Conservation (phyloP, 2,329 filamentous ascomycete species). For the Alternaria rosae region DNA sequence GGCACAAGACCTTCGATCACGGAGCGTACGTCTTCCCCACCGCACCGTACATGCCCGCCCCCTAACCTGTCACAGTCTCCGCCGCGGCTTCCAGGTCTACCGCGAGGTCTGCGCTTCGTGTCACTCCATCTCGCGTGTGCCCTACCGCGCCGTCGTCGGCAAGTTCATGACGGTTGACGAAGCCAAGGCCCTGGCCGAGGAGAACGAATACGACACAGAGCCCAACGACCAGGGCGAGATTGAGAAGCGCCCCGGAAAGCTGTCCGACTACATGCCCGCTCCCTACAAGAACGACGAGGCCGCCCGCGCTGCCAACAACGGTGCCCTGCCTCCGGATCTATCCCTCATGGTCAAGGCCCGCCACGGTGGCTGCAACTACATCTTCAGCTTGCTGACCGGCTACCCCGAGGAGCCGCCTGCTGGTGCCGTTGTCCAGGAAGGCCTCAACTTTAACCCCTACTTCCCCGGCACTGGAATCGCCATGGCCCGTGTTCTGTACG, state of each 20-base stretch:
- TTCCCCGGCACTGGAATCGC: slow-evolving; percentile 99
- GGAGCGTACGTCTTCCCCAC: slow-evolving; percentile 74
- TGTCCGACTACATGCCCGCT: slow-evolving; percentile 92
- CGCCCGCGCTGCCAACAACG: slow-evolving; percentile 96
- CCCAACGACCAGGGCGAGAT: slow-evolving; percentile 98
- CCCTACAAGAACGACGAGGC: slow-evolving; percentile 99
- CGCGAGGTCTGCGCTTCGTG: slow-evolving; percentile 97
- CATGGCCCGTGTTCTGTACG: slow-evolving; percentile 98
- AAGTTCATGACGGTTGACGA: slow-evolving; percentile 94
- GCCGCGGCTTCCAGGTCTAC: slow-evolving; percentile 99
- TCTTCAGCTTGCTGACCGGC: slow-evolving; percentile 95
- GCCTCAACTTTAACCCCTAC: slow-evolving; percentile 99
- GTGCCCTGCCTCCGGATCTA: slow-evolving; percentile 96
- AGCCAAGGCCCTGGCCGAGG: slow-evolving; percentile 95
- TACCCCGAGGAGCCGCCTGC: slow-evolving; percentile 97
- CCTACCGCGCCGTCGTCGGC: slow-evolving; percentile 91
- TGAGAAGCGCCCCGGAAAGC: slow-evolving; percentile 97
- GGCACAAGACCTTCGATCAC: slow-evolving; percentile 96
- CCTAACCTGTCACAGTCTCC: slow-evolving; percentile 68
- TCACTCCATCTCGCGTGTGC: slow-evolving; percentile 94
- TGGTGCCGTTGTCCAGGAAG: slow-evolving; percentile 81
- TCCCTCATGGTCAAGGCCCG: slow-evolving; percentile 97
- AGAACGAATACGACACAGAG: slow-evolving; percentile 98
- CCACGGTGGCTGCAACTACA: slow-evolving; percentile 98
- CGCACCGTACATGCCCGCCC: not conserved